Evolutionary conservation across 2,329 filamentous ascomycete species (phyloP).

Genomic region (Penicillium palitans): DNA sequence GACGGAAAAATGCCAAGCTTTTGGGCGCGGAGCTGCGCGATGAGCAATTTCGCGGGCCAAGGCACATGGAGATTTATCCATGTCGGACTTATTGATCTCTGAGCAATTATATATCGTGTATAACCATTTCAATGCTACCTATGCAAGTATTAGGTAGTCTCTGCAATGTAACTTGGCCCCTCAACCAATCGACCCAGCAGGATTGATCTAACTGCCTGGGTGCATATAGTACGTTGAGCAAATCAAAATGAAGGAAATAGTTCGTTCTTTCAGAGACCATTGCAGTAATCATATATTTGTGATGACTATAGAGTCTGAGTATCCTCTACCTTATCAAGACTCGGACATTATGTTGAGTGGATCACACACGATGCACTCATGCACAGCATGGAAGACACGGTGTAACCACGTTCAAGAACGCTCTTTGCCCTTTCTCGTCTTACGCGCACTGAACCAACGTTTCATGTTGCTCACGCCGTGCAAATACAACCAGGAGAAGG

Average conservation of each 20-base stretch:
- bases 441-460: constrained; percentile 34
- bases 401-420: neutral
- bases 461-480: constrained; percentile 36
- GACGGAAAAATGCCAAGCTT: constrained; percentile 17
- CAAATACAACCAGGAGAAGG: constrained; percentile 58
- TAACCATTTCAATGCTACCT: constrained; percentile 1
- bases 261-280: neutral
- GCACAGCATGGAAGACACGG: neutral
- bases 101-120: neutral
- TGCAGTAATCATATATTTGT: neutral
- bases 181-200: neutral
- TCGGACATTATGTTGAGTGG: neutral
- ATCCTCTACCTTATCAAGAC: neutral
- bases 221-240: neutral
- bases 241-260: neutral
- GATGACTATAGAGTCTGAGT: neutral
- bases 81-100: neutral
- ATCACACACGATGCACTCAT: neutral
- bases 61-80: constrained; percentile 2
- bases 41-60: neutral
- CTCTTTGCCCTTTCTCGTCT: constrained; percentile 24
- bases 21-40: constrained; percentile 9
- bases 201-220: neutral
- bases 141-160: neutral
- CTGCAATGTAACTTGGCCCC: constrained; percentile 1